These are phyloP conservation scores for slime mould (Dictyostelium discoideum) DNA, from an alignment of 78 protist species.

Conservation along the genomic window DNA sequence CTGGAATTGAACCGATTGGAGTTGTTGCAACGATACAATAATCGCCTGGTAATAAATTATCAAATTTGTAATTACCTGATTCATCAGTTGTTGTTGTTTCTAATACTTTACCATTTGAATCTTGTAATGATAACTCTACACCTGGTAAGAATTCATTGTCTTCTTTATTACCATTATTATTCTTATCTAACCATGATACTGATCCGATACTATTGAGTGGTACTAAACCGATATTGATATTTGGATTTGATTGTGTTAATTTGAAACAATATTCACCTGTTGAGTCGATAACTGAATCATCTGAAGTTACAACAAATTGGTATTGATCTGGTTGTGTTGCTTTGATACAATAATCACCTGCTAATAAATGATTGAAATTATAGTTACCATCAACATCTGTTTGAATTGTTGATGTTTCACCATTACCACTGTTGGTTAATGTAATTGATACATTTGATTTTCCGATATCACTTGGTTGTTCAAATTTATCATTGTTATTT, in stretches of 20 bases:
- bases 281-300: constrained; percentile 2
- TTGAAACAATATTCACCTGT: constrained; percentile 25
- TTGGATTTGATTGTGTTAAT: background rate
- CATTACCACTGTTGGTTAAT: background rate
- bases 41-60: background rate
- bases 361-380: background rate
- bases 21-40: background rate
- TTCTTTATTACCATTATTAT: background rate
- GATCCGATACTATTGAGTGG: background rate
- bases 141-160: background rate
- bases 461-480: background rate
- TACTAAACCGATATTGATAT: background rate
- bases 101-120: background rate
- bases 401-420: background rate
- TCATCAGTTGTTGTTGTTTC: background rate
- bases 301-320: background rate
- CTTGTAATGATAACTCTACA: background rate
- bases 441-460: background rate
- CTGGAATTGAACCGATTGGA: background rate
- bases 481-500: background rate
- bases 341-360: constrained; percentile 31
- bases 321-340: background rate
- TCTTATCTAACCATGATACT: background rate
- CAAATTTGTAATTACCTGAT: background rate
- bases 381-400: constrained; percentile 6